Evolutionary conservation across 2,329 filamentous ascomycete species (phyloP).

Genomic region (Fusarium nematophilum): DNA sequence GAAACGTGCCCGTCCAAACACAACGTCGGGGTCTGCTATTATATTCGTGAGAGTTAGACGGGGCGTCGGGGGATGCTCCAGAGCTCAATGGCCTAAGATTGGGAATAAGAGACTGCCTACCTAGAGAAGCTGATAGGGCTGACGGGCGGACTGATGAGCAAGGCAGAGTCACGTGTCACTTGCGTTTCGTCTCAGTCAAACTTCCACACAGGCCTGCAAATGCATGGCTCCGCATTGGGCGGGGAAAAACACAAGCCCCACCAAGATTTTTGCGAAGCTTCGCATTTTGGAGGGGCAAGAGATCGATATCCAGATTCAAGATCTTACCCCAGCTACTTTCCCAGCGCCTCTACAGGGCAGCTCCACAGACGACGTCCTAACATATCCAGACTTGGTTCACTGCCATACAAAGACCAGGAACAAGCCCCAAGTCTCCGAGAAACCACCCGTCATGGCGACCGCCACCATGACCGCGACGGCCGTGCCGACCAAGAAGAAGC

Average conservation of each 20-base stretch:
- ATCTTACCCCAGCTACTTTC: slow-evolving; percentile 12
- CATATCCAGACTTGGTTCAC: not conserved
- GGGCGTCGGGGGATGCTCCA: too few species aligned
- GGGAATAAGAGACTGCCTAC: too few species aligned
- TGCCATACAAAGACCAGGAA: not conserved
- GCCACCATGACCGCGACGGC: slow-evolving; percentile 74
- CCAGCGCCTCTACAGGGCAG: not conserved
- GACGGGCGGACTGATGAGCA: too few species aligned
- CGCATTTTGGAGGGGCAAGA: slow-evolving; percentile 42
- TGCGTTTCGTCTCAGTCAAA: too few species aligned
- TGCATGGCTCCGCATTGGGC: slow-evolving; percentile 33
- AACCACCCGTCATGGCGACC: slow-evolving; percentile 51
- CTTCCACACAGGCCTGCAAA: slow-evolving; percentile 27
- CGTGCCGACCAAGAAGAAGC: slow-evolving; percentile 76
- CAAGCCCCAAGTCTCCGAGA: not conserved
- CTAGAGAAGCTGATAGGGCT: too few species aligned
- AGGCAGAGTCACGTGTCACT: too few species aligned
- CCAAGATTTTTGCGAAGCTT: slow-evolving; percentile 37
- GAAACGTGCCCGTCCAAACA: too few species aligned
- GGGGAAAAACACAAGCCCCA: slow-evolving; percentile 31
- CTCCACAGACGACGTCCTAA: not conserved
- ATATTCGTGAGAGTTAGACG: too few species aligned
- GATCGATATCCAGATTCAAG: slow-evolving; percentile 23
- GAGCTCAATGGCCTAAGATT: too few species aligned
- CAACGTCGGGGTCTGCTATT: too few species aligned